A percentile compares a stretch with the other conserved stretches of the same genome.
phyloP scores from a whole-genome alignment of 2,329 filamentous ascomycete species.

The Cucurbitaria berberidis region DNA sequence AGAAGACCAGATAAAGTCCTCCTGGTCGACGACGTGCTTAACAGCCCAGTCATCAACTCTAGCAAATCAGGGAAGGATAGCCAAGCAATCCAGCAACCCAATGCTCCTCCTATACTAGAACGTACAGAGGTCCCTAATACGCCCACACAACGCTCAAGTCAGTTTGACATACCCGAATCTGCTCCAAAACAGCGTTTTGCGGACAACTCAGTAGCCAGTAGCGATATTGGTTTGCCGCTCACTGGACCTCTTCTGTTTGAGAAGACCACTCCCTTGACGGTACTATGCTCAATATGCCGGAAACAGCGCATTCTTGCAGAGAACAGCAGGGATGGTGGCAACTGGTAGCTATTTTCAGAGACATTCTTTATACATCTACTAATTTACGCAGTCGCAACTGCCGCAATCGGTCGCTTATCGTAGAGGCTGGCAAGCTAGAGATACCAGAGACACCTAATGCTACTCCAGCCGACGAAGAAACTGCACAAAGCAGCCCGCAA shows the following conservation, averaged over 20 bases:
- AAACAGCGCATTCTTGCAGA: constrained; percentile 9
- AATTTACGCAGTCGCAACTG: constrained; percentile 9
- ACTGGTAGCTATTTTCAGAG: constrained; percentile 10
- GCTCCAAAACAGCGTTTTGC: background rate
- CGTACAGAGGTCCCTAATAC: constrained; percentile 20
- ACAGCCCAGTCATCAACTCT: background rate
- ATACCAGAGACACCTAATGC: constrained; percentile 25
- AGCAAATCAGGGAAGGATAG: background rate
- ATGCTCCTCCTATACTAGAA: background rate
- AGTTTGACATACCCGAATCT: constrained; percentile 1
- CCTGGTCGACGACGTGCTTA: background rate
- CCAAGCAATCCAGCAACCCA: background rate
- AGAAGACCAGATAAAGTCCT: no score
- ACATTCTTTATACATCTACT: background rate
- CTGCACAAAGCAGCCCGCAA: background rate
- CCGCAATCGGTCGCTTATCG: constrained; percentile 6
- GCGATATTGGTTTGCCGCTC: background rate
- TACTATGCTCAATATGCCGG: constrained; percentile 19
- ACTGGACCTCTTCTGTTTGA: background rate
- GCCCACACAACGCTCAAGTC: constrained; percentile 19
- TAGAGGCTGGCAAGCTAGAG: constrained; percentile 3
- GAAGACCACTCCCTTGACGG: background rate
- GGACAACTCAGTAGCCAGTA: background rate
- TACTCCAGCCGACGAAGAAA: background rate
- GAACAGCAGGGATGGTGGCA: background rate